A percentile compares a stretch with the other conserved stretches of the same genome.
phyloP scores from a whole-genome alignment of 2,329 filamentous ascomycete genomes.

The Penicillium sp. region DNA sequence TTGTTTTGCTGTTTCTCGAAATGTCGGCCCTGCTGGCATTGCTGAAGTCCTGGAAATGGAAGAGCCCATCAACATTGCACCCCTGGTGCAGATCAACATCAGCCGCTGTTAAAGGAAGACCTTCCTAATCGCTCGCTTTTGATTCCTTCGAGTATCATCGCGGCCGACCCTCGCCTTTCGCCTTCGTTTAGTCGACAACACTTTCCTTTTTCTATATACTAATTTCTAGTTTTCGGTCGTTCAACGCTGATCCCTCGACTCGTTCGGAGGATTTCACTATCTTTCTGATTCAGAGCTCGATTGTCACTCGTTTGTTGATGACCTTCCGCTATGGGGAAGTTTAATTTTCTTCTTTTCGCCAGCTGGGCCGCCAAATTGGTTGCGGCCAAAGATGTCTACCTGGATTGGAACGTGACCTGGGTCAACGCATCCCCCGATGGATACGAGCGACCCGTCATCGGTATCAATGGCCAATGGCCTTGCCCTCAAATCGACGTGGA shows the following conservation, averaged over 20 bases:
- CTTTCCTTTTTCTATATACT: conserved; percentile 6
- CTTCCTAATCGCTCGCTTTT: conserved; percentile 1
- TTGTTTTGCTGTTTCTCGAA: conserved; percentile 10
- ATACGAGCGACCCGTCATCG: conserved; percentile 60
- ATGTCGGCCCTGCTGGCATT: conserved; percentile 4
- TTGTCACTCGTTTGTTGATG: conserved; percentile 15
- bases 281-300: conserved; percentile 8
- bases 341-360: conserved; percentile 17
- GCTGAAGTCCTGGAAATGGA: neutral
- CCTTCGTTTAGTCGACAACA: conserved; percentile 12
- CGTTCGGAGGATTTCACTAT: conserved; percentile 16
- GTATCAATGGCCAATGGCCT: conserved; percentile 73
- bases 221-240: conserved; percentile 6
- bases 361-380: conserved; percentile 16
- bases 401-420: conserved; percentile 62
- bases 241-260: conserved; percentile 7
- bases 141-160: conserved; percentile 3
- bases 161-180: conserved; percentile 11
- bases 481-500: conserved; percentile 53
- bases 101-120: conserved; percentile 13
- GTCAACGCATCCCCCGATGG: conserved; percentile 68
- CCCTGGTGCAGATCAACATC: conserved; percentile 18
- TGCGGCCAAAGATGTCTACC: conserved; percentile 21
- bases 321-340: conserved; percentile 14
- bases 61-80: conserved; percentile 10